phyloP scores from a whole-genome alignment of 1,284 basidiomycete genomes.

The Ganoderma sp. region DNA sequence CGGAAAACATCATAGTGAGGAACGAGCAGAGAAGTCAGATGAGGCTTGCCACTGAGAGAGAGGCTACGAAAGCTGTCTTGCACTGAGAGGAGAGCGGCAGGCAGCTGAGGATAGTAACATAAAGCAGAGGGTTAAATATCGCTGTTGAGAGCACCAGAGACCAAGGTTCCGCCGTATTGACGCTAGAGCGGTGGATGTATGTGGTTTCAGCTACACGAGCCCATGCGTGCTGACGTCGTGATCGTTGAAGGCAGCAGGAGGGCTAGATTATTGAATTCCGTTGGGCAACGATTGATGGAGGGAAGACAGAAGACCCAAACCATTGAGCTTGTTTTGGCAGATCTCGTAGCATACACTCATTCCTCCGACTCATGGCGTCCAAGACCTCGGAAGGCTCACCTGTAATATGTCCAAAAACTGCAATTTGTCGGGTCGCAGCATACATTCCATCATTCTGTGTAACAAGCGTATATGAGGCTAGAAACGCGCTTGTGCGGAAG shows the following conservation, averaged over 20 bases:
- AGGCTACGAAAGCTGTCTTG: background rate
- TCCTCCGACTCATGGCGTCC: background rate
- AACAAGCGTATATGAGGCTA: background rate
- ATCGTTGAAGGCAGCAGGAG: background rate
- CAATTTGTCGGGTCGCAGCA: background rate
- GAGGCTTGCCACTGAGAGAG: background rate
- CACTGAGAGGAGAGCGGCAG: background rate
- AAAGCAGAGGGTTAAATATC: background rate
- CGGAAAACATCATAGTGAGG: background rate
- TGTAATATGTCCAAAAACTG: background rate
- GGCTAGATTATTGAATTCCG: too few relatives aligned
- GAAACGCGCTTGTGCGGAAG: background rate
- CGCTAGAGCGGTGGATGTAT: too few relatives aligned
- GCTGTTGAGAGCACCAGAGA: too few relatives aligned
- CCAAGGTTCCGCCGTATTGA: too few relatives aligned
- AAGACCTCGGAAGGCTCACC: background rate
- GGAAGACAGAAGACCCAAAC: background rate
- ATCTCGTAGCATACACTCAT: background rate
- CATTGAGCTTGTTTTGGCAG: background rate
- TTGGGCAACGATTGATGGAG: background rate
- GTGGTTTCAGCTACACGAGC: background rate
- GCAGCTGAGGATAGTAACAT: background rate
- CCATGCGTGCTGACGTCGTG: background rate
- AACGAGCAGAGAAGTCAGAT: background rate
- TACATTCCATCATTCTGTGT: background rate